Base-by-base conservation (phyloP, 768 basidiomycete genomes). In the Tulasnella sp. region DNA sequence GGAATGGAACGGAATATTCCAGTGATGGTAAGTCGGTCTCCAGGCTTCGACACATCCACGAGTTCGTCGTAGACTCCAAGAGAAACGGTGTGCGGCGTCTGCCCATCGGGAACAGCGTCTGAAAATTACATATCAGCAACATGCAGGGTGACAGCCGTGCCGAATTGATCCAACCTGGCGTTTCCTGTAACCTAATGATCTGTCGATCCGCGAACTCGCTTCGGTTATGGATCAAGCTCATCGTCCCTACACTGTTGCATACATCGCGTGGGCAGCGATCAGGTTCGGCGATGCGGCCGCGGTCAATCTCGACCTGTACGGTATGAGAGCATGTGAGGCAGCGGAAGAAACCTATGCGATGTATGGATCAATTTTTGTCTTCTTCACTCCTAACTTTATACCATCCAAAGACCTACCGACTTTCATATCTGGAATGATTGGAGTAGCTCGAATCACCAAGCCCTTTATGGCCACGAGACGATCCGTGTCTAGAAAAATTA, bases 381-480 rank as follows among this genome's bases (percentile, higher is more conserved):
- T n/a, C n/a, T n/a, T n/a, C n/a, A n/a, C n/a, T 38, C 48, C 45
- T 42, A 21, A 52, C 30, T 44, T 61, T 29, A 30, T 48, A n/a
- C 10, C 43, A 9, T n/a, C n/a, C n/a, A n/a, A n/a, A n/a, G n/a
- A 60, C 74, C 26, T 43, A 76, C 76, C 76, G 13, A 69, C 83
- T 73, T 95, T 94, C 96, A 99, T 98, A 72, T 99, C 96, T 3
- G 96, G 96, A 61, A 98, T 97, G 67, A 99, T 88, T 10, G 95
- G 91, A 0, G 96, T 97, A 0, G 94, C 89, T 23, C 96, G 87
- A 62, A 99, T 98, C 67, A 98, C 92, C 5, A 99, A 82, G 60
- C 96, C 96, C 70, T 95, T 96, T 74, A 99, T 86, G 59, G 82
- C 85, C 19, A 96, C 88, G 19, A 99, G 83, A 72, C 97, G 96